Percentiles rank a stretch among this genome's conserved stretches.
These are phyloP conservation scores for Dipteronia sinensis DNA, from an alignment of 345 rosid genomes.

Conservation along the genomic window DNA sequence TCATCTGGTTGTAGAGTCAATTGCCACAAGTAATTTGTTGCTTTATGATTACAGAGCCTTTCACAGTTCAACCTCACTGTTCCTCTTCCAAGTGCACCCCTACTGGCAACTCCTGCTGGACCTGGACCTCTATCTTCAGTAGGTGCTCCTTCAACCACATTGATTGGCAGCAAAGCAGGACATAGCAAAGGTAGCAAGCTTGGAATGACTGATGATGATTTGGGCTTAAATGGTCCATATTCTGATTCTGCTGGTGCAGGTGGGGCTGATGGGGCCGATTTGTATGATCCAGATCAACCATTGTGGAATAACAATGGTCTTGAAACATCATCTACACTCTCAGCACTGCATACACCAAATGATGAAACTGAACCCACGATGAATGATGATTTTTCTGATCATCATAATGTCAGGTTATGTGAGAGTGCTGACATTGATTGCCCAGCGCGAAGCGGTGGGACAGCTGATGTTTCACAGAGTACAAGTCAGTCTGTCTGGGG, in stretches of 20 bases:
- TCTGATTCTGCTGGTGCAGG: conserved; percentile 43
- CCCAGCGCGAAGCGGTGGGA: conserved; percentile 36
- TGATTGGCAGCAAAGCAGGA: conserved; percentile 48
- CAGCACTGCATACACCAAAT: conserved; percentile 53
- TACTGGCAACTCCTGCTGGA: conserved; percentile 59
- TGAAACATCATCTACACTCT: conserved; percentile 58
- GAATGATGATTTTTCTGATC: conserved; percentile 51
- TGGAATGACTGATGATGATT: conserved; percentile 58
- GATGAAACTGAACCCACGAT: conserved; percentile 55
- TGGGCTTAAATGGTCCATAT: conserved; percentile 59
- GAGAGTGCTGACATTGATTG: conserved; percentile 45
- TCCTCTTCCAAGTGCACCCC: conserved; percentile 75
- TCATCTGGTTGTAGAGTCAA: conserved; percentile 10
- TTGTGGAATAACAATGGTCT: conserved; percentile 80
- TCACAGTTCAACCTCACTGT: conserved; percentile 98
- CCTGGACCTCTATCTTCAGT: conserved; percentile 51
- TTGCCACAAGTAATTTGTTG: conserved; percentile 31
- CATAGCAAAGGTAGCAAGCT: conserved; percentile 48
- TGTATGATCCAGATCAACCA: conserved; percentile 99
- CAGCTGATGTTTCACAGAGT: conserved; percentile 41
- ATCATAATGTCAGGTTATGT: conserved; percentile 32
- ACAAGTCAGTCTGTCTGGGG: conserved; percentile 72
- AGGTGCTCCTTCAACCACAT: conserved; percentile 50
- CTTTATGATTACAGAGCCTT: conserved; percentile 72
- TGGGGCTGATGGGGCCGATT: conserved; percentile 83